A percentile compares a stretch with the other conserved stretches of the same genome.
Conservation (phyloP, 2,329 filamentous ascomycete species). For the Chaetomiaceae sp. region DNA sequence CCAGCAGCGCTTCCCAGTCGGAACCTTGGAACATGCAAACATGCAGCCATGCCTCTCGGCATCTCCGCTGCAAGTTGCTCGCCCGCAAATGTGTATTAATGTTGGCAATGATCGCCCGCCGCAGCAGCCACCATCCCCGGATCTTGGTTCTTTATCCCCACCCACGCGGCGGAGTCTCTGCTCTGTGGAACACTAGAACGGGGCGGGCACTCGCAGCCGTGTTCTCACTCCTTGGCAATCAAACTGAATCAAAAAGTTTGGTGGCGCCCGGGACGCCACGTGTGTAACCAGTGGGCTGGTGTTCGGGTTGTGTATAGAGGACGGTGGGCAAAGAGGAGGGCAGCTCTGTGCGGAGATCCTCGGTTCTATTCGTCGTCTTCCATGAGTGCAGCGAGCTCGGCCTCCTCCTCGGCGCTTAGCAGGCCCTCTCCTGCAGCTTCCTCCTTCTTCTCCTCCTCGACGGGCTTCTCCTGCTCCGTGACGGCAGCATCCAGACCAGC, state of each 20-base stretch:
- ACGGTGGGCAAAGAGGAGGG: not conserved
- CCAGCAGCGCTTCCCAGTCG: not conserved
- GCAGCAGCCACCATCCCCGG: not conserved
- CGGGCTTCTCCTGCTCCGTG: constrained; percentile 46
- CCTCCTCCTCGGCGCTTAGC: constrained; percentile 84
- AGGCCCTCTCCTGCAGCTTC: constrained; percentile 42
- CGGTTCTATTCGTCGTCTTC: constrained; percentile 46
- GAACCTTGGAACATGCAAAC: not conserved
- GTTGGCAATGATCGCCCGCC: not conserved
- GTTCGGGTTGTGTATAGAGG: too few species aligned
- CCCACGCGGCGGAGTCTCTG: constrained; percentile 2
- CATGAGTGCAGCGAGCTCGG: constrained; percentile 88
- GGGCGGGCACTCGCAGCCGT: constrained; percentile 14
- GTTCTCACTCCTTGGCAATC: constrained; percentile 18
- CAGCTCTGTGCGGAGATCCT: not conserved
- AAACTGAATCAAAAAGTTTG: constrained; percentile 17
- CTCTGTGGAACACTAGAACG: constrained; percentile 18
- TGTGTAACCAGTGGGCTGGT: constrained; percentile 10
- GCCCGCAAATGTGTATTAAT: not conserved
- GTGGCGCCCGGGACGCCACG: constrained; percentile 13
- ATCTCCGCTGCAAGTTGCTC: not conserved
- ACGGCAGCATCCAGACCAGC: constrained; percentile 49
- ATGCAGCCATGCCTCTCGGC: not conserved
- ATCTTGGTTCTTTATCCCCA: not conserved
- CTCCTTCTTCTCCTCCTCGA: constrained; percentile 46